A percentile compares a stretch with the other conserved stretches of the same genome.
Conservation (phyloP, 2,329 filamentous ascomycete species). For the Albifimbria verrucaria region DNA sequence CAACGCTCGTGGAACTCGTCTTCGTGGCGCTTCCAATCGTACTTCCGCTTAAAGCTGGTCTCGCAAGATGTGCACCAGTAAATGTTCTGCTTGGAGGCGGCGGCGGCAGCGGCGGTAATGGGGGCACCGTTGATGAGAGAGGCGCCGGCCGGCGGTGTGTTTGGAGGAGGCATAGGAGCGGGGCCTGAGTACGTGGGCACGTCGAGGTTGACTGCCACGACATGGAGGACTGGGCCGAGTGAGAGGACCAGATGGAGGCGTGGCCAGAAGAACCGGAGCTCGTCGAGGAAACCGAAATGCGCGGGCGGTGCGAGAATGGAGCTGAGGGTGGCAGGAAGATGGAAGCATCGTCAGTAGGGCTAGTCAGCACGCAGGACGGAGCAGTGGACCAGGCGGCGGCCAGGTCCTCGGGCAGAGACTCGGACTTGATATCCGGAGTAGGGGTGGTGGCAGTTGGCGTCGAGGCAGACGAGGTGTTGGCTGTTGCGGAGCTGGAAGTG, state of each 20-base stretch:
- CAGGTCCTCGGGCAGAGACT: slow-evolving; percentile 24
- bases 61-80: slow-evolving; percentile 59
- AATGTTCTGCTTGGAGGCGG: slow-evolving; percentile 38
- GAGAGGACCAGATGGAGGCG: slow-evolving; percentile 43
- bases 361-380: background rate
- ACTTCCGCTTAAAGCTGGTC: slow-evolving; percentile 65
- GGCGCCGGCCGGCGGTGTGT: slow-evolving; percentile 8
- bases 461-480: slow-evolving; percentile 1
- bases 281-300: slow-evolving; percentile 47
- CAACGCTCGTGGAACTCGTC: slow-evolving; percentile 68
- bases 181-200: slow-evolving; percentile 30
- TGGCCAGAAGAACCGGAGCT: slow-evolving; percentile 49
- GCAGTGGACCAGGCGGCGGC: slow-evolving; percentile 17
- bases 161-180: slow-evolving; percentile 28
- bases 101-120: slow-evolving; percentile 23
- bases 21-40: slow-evolving; percentile 68
- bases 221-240: slow-evolving; percentile 35
- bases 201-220: slow-evolving; percentile 35
- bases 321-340: slow-evolving; percentile 33
- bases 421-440: slow-evolving; percentile 24
- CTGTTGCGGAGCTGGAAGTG: slow-evolving; percentile 11
- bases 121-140: slow-evolving; percentile 30
- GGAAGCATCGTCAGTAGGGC: slow-evolving; percentile 12
- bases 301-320: slow-evolving; percentile 37
- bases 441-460: slow-evolving; percentile 15